Evolutionary conservation across 2,329 filamentous ascomycete species (phyloP).

Genomic region (Blastomyces percursus): DNA sequence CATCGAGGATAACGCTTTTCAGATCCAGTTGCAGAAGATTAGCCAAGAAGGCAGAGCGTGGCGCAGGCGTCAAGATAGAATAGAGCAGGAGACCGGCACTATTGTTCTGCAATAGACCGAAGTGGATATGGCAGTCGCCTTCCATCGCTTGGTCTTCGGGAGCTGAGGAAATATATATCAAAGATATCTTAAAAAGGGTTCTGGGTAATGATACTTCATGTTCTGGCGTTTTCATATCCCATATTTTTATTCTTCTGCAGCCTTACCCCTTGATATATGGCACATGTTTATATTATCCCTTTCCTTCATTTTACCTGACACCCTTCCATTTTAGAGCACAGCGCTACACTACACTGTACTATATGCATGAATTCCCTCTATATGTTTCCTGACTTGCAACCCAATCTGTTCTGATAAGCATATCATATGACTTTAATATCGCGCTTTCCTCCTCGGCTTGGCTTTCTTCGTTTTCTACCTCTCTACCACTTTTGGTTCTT

Average conservation of each 20-base stretch:
- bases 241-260: not conserved
- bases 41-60: slow-evolving; percentile 48
- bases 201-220: not conserved
- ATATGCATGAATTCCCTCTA: not conserved
- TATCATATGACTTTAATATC: not conserved
- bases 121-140: not conserved
- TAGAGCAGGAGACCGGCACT: slow-evolving; percentile 37
- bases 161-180: not conserved
- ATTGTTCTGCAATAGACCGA: slow-evolving; percentile 33
- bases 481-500: not conserved
- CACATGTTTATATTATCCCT: not conserved
- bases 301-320: not conserved
- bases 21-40: slow-evolving; percentile 30
- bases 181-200: not conserved
- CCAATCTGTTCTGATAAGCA: not conserved
- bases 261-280: not conserved
- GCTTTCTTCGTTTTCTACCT: not conserved
- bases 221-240: not conserved
- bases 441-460: not conserved
- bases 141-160: not conserved
- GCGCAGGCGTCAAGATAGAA: slow-evolving; percentile 44
- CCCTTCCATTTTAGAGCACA: not conserved
- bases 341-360: not conserved
- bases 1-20: slow-evolving; percentile 28
- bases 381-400: not conserved